Evolutionary conservation across 768 basidiomycete genomes (phyloP), one percentile per base, ranked within the genome.

Genomic region (Porphyrellus cyaneotinctus): DNA sequence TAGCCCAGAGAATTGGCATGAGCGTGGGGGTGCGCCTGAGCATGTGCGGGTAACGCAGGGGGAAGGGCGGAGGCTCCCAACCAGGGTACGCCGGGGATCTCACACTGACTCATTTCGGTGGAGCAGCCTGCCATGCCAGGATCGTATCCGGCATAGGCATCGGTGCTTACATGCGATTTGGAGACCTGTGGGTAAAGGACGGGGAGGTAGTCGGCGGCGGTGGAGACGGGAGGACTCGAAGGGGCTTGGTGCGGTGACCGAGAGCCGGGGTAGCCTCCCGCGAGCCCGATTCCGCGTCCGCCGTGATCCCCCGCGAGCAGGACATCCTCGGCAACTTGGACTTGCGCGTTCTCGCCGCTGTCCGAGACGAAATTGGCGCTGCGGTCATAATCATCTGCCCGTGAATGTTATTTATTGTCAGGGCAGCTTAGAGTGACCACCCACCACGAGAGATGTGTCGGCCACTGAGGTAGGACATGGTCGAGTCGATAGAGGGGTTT

Each of bases 71-170:
- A n/a, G 33, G 33, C 18, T 0, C 10, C 8, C 9, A 28, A 28
- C 26, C 26, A 10, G 3, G 36, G 38, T 1, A 63, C 1, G 3
- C 62, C 62, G 0, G 62, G 39, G n/a, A 63, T 64, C 5, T 30
- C 22, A 9, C 60, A 62, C 0, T 42, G 1, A n/a, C 18, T 18
- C 0, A 9, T 39, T 6, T 35, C 50, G 28, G 8, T 13, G 22
- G 53, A 26, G 37, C 63, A 59, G 11, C 62, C 62, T 13, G 62
- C 63, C 62, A 63, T 63, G 18, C 62, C 63, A 9, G 63, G 56
- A 22, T 63, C 62, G 31, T 63, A 56, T 1, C 37, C 57, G 7
- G 49, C 62, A 23, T 63, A 64, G 17, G 22, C 2, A 26, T 63
- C 62, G 44, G 26, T 9, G 26, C 26, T 43, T 50, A 17, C 32